These are phyloP conservation scores for Fusarium chlamydosporum DNA, from an alignment of 2,329 filamentous ascomycete genomes.

Conservation along the genomic window DNA sequence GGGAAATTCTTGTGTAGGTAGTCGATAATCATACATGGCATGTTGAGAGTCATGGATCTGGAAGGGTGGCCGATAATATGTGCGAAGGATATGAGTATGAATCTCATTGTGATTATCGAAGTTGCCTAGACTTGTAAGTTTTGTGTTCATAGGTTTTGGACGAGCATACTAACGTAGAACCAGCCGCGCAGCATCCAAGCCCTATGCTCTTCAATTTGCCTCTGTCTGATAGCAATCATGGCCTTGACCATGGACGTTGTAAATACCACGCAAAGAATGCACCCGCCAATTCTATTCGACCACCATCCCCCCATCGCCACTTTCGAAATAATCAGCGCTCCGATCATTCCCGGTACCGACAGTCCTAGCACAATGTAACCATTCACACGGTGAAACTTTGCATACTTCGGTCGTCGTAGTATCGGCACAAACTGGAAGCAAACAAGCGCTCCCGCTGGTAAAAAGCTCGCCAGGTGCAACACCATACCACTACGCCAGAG, in stretches of 20 bases:
- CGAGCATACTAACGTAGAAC: slow-evolving; percentile 15
- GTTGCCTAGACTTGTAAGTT: slow-evolving; percentile 10
- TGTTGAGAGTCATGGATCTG: not conserved
- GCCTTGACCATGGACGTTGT: not conserved
- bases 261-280: not conserved
- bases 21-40: slow-evolving; percentile 17
- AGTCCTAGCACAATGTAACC: slow-evolving; percentile 14
- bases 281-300: slow-evolving; percentile 2
- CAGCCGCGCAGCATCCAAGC: slow-evolving; percentile 34
- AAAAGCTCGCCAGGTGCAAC: slow-evolving; percentile 14
- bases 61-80: slow-evolving; percentile 9
- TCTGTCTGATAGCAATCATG: slow-evolving; percentile 3
- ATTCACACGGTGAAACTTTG: slow-evolving; percentile 14
- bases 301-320: slow-evolving; percentile 20
- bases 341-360: slow-evolving; percentile 4
- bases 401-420: not conserved
- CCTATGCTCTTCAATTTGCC: slow-evolving; percentile 7
- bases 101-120: slow-evolving; percentile 29
- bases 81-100: slow-evolving; percentile 5
- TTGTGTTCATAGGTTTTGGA: accelerated
- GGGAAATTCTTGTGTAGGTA: slow-evolving; percentile 20
- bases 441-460: slow-evolving; percentile 23
- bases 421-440: slow-evolving; percentile 27
- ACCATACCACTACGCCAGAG: slow-evolving; percentile 15
- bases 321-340: slow-evolving; percentile 14